Evolutionary conservation across 768 basidiomycete species (phyloP).

Genomic region (Boletus speciosus): DNA sequence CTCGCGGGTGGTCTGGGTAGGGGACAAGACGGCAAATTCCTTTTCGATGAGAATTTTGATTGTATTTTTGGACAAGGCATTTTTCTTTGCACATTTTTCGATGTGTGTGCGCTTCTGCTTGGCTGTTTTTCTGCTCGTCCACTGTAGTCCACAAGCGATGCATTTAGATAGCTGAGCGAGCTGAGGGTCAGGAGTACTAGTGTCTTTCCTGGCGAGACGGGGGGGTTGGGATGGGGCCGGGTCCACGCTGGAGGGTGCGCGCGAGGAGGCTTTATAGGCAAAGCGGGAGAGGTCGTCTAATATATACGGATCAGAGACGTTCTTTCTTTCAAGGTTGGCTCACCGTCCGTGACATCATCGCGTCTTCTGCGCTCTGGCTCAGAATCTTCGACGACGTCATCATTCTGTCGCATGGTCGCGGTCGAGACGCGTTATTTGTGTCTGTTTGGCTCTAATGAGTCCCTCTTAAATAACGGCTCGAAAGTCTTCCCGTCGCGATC

Average conservation of each 20-base stretch:
- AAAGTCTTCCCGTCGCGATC: conserved; percentile 1
- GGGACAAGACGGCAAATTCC: conserved; percentile 34
- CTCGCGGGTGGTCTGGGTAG: background rate
- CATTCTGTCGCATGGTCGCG: conserved; percentile 1
- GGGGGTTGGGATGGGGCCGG: background rate
- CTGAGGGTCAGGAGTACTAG: conserved; percentile 30
- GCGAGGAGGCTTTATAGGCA: conserved; percentile 29
- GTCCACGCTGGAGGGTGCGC: background rate
- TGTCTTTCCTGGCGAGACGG: conserved; percentile 4
- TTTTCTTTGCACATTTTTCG: conserved; percentile 63
- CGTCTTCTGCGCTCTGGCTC: background rate
- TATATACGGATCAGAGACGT: background rate
- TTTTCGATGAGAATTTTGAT: conserved; percentile 49
- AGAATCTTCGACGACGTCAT: conserved; percentile 1
- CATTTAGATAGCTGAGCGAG: conserved; percentile 53
- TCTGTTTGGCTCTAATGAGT: conserved; percentile 24
- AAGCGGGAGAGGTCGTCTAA: conserved; percentile 33
- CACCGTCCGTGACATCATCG: conserved; percentile 3
- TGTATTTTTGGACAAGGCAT: conserved; percentile 50
- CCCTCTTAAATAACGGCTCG: background rate
- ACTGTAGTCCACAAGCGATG: conserved; percentile 58
- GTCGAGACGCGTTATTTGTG: conserved; percentile 46
- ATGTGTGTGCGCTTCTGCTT: conserved; percentile 67
- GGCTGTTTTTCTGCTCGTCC: conserved; percentile 68
- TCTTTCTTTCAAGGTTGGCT: background rate